Percentiles rank a stretch among this genome's conserved stretches.
Evolutionary conservation across 805 yeast species (phyloP).

Genomic region (Kregervanrija delftensis): DNA sequence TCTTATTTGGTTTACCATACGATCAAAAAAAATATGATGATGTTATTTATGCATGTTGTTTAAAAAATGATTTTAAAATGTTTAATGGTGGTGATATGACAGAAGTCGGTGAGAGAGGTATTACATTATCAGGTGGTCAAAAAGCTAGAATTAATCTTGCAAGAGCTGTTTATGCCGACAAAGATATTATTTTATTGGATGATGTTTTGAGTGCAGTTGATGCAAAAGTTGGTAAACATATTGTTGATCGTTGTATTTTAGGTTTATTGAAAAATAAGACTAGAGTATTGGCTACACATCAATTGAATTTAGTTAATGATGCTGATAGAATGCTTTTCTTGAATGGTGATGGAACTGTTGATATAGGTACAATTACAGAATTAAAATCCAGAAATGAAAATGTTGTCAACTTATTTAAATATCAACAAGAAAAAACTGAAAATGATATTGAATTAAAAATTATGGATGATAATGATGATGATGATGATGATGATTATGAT

Average conservation of each 20-base stretch:
- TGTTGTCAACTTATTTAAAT: constrained; percentile 36
- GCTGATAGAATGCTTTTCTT: constrained; percentile 69
- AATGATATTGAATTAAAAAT: constrained; percentile 1
- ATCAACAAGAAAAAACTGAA: constrained; percentile 27
- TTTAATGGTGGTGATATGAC: constrained; percentile 72
- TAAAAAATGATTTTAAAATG: constrained; percentile 55
- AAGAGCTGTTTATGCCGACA: constrained; percentile 58
- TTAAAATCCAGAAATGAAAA: constrained; percentile 33
- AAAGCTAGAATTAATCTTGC: constrained; percentile 71
- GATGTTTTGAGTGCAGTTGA: constrained; percentile 69
- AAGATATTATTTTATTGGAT: constrained; percentile 54
- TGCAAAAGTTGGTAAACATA: constrained; percentile 57
- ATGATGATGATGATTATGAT: background rate
- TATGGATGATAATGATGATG: background rate
- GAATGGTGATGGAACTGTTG: constrained; percentile 56
- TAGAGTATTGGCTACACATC: constrained; percentile 78
- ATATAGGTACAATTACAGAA: constrained; percentile 54
- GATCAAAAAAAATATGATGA: constrained; percentile 44
- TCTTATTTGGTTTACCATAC: constrained; percentile 55
- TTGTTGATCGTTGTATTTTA: constrained; percentile 52
- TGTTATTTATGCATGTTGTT: constrained; percentile 59
- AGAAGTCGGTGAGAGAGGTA: constrained; percentile 81
- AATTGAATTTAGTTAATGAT: constrained; percentile 57
- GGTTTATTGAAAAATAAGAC: constrained; percentile 56
- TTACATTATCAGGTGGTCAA: constrained; percentile 82